Evolutionary conservation across 345 rosid species (phyloP).

Genomic region (Acer saccharum): DNA sequence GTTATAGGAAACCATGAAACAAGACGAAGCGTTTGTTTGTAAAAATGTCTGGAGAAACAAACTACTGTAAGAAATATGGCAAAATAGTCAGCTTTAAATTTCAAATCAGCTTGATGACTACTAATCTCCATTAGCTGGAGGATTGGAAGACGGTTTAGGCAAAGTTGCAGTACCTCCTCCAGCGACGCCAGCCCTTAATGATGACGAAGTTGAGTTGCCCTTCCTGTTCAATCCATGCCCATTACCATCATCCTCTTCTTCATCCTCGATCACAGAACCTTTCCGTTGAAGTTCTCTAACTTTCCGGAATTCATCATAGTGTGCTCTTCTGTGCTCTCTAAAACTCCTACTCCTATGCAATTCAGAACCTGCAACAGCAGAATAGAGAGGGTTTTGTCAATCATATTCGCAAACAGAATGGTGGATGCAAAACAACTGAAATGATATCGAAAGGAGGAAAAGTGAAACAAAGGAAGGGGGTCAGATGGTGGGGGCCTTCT

Average conservation of each 20-base stretch:
- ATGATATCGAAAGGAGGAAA: neutral
- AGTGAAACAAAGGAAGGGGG: no score
- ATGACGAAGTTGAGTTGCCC: slow-evolving; percentile 42
- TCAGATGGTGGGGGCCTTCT: neutral
- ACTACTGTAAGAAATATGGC: neutral
- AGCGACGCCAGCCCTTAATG: slow-evolving; percentile 41
- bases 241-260: slow-evolving; percentile 42
- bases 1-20: neutral
- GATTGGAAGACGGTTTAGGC: slow-evolving; percentile 29
- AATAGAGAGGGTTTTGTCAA: slow-evolving; percentile 6
- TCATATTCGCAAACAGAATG: neutral
- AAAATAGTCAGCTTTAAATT: slow-evolving; percentile 14
- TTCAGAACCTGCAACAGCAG: slow-evolving; percentile 40
- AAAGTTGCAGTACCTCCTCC: slow-evolving; percentile 41
- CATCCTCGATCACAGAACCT: slow-evolving; percentile 69
- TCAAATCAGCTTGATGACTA: neutral
- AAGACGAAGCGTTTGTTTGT: neutral
- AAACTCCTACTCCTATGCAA: slow-evolving; percentile 50
- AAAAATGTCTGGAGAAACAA: neutral
- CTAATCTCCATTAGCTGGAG: slow-evolving; percentile 36
- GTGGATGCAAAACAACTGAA: neutral
- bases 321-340: slow-evolving; percentile 79
- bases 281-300: slow-evolving; percentile 73
- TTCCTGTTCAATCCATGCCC: slow-evolving; percentile 23
- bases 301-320: slow-evolving; percentile 83